These are phyloP conservation scores for Saccharomyces kudriavzevii DNA, from an alignment of 805 yeast genomes.

Conservation along the genomic window DNA sequence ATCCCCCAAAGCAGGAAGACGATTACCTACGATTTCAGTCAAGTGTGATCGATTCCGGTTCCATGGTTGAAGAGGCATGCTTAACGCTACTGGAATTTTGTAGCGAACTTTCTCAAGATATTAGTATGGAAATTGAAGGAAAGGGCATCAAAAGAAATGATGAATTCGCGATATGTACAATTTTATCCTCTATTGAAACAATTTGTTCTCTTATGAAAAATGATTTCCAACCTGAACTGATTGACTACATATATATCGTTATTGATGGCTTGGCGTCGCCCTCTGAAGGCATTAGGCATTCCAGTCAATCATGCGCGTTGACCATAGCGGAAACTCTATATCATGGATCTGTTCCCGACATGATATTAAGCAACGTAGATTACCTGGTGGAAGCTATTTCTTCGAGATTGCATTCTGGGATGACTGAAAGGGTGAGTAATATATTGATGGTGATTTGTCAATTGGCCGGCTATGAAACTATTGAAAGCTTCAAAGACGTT, in stretches of 20 bases:
- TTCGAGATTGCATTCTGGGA: slow-evolving; percentile 55
- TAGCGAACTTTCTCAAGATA: slow-evolving; percentile 35
- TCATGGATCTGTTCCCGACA: slow-evolving; percentile 43
- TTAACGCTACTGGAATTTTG: slow-evolving; percentile 34
- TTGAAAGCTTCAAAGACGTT: slow-evolving; percentile 64
- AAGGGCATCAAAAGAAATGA: slow-evolving; percentile 12
- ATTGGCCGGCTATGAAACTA: slow-evolving; percentile 59
- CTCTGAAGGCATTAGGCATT: slow-evolving; percentile 37
- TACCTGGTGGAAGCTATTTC: slow-evolving; percentile 78
- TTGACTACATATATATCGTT: slow-evolving; percentile 65
- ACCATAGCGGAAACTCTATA: slow-evolving; percentile 47
- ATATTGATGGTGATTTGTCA: slow-evolving; percentile 61
- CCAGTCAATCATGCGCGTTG: slow-evolving; percentile 45
- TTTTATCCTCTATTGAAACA: slow-evolving; percentile 14
- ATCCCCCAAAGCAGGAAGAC: slow-evolving; percentile 1
- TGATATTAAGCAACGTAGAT: slow-evolving; percentile 65
- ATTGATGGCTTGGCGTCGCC: slow-evolving; percentile 62
- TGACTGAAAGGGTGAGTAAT: slow-evolving; percentile 65
- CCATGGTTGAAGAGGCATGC: slow-evolving; percentile 14
- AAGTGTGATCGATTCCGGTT: background rate
- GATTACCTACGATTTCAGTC: slow-evolving; percentile 8
- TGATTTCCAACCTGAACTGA: slow-evolving; percentile 47
- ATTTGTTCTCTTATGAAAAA: slow-evolving; percentile 17
- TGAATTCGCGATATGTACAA: slow-evolving; percentile 17
- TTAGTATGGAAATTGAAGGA: slow-evolving; percentile 16